Evolutionary conservation across 148 eudicot genomes (phyloP).

Genomic region (Heliamphora exappendiculata): DNA sequence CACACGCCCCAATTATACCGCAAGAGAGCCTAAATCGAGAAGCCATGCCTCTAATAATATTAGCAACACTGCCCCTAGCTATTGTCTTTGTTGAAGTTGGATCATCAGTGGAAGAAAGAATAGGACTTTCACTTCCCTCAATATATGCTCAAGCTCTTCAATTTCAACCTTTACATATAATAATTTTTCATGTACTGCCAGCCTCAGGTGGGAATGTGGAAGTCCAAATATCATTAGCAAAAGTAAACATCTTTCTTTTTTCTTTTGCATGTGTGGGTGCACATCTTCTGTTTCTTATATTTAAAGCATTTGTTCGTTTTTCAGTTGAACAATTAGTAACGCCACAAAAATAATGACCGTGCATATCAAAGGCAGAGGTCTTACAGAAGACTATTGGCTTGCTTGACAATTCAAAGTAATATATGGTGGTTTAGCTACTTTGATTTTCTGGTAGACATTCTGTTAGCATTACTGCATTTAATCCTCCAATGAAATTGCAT

Average conservation of each 20-base stretch:
- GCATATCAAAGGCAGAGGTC: too few relatives aligned
- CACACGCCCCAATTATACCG: slow-evolving; percentile 91
- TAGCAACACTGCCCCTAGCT: slow-evolving; percentile 95
- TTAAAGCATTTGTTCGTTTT: too few relatives aligned
- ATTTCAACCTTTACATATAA: slow-evolving; percentile 87
- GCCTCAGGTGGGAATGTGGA: too few relatives aligned
- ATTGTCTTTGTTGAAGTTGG: slow-evolving; percentile 56
- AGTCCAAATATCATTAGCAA: too few relatives aligned
- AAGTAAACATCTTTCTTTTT: too few relatives aligned
- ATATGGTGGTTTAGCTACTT: background rate
- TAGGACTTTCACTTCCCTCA: slow-evolving; percentile 51
- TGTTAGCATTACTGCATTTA: background rate
- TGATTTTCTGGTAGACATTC: background rate
- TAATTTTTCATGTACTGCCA: too few relatives aligned
- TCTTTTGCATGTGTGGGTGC: too few relatives aligned
- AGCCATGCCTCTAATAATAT: slow-evolving; percentile 85
- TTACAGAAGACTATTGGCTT: background rate
- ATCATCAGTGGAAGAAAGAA: slow-evolving; percentile 37
- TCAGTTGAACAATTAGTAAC: too few relatives aligned
- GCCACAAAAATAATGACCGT: too few relatives aligned
- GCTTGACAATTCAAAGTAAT: background rate
- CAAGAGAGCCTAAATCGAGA: slow-evolving; percentile 71
- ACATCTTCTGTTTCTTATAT: too few relatives aligned
- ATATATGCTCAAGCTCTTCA: slow-evolving; percentile 66
- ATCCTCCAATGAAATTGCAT: background rate